Evolutionary conservation across 257 asterid genomes (phyloP).

Genomic region (Thymus quinquecostatus): DNA sequence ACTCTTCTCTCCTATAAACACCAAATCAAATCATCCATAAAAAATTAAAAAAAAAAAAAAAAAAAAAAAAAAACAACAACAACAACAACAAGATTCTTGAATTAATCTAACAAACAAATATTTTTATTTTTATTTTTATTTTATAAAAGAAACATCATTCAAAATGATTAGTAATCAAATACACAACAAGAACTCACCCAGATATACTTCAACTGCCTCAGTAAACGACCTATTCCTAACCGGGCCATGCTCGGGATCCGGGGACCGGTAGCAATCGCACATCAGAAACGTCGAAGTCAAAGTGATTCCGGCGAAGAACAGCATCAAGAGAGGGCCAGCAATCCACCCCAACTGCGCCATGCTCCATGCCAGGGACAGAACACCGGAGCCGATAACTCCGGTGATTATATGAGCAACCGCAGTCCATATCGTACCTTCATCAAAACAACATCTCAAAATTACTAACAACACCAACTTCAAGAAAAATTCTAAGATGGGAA

Average conservation of each 20-base stretch:
- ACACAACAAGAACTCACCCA: slow-evolving; percentile 47
- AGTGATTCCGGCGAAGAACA: slow-evolving; percentile 54
- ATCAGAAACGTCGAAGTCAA: slow-evolving; percentile 51
- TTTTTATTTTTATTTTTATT: no score
- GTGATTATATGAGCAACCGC: slow-evolving; percentile 80
- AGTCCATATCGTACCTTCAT: slow-evolving; percentile 67
- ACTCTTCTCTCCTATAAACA: slow-evolving; percentile 53
- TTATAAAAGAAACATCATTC: no score
- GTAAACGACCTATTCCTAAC: slow-evolving; percentile 47
- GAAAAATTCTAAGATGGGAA: no score
- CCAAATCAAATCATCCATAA: background rate
- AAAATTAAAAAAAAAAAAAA: background rate
- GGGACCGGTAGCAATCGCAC: slow-evolving; percentile 56
- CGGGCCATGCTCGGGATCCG: slow-evolving; percentile 50
- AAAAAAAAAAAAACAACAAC: no score
- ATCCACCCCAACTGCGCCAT: slow-evolving; percentile 78
- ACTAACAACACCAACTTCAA: background rate
- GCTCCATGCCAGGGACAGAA: slow-evolving; percentile 75
- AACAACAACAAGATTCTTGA: background rate
- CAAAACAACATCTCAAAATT: background rate
- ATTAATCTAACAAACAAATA: background rate
- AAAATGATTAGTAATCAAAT: no score
- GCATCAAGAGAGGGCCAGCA: slow-evolving; percentile 67
- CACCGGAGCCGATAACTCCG: slow-evolving; percentile 80
- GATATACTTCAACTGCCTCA: slow-evolving; percentile 54